Conservation (phyloP, 306 rosid genomes). For the Lagenaria siceraria region DNA sequence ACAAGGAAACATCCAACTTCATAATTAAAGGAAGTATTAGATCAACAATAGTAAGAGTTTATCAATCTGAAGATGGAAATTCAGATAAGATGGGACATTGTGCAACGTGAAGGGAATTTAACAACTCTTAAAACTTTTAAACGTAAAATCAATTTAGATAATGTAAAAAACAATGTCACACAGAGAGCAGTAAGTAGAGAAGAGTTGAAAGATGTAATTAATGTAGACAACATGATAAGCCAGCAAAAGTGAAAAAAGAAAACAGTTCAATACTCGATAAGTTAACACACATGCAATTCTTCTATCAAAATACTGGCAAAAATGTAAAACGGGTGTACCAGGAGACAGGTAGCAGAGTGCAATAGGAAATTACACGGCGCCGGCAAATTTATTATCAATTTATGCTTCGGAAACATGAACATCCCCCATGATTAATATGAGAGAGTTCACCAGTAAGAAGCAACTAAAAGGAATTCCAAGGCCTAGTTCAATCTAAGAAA, state of each 20-base stretch:
- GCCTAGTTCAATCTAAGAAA: neutral
- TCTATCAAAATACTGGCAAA: neutral
- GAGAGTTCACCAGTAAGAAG: conserved; percentile 73
- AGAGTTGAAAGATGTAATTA: neutral
- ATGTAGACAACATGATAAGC: neutral
- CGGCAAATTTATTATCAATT: conserved; percentile 26
- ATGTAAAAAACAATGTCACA: neutral
- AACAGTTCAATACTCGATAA: neutral
- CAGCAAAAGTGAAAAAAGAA: neutral
- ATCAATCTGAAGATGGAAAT: neutral
- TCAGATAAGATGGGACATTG: neutral
- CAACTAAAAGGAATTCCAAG: conserved; percentile 22
- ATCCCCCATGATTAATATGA: conserved; percentile 29
- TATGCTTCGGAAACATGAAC: conserved; percentile 92
- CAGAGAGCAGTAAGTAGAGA: neutral
- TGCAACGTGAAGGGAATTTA: neutral
- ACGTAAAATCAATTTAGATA: neutral
- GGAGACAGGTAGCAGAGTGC: conserved; percentile 82
- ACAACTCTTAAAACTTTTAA: neutral
- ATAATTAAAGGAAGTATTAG: neutral
- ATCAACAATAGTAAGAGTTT: neutral
- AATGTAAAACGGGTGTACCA: conserved; percentile 33
- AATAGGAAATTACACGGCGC: conserved; percentile 28
- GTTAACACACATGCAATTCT: too few relatives aligned
- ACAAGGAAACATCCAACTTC: neutral